These are phyloP conservation scores for Pseudonitzschia pungens DNA, from an alignment of 108 stramenopile species.

Conservation along the genomic window DNA sequence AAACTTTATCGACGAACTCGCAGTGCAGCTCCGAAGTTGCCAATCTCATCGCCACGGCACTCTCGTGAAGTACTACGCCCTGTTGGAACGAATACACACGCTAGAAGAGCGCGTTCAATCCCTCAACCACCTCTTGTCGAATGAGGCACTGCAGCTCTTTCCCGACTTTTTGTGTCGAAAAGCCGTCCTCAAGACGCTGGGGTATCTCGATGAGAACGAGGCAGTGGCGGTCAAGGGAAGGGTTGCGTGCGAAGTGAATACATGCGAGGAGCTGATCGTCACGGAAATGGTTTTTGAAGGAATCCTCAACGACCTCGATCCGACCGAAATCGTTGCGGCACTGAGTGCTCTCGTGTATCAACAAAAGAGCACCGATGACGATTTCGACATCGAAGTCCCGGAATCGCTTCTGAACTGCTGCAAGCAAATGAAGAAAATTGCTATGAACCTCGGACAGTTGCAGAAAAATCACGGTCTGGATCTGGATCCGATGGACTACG, in stretches of 20 bases:
- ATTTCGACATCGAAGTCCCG: slow-evolving; percentile 66
- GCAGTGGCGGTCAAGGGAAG: slow-evolving; percentile 93
- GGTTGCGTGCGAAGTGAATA: slow-evolving; percentile 94
- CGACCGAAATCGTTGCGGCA: slow-evolving; percentile 93
- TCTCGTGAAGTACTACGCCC: slow-evolving; percentile 59
- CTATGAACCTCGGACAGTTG: slow-evolving; percentile 64
- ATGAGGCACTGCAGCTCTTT: slow-evolving; percentile 88
- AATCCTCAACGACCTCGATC: slow-evolving; percentile 90
- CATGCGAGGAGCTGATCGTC: slow-evolving; percentile 92
- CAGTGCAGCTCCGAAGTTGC: slow-evolving; percentile 43
- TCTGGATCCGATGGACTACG: slow-evolving; percentile 81
- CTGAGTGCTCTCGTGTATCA: slow-evolving; percentile 93
- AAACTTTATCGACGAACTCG: slow-evolving; percentile 36
- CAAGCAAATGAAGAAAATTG: slow-evolving; percentile 76
- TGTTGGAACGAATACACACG: slow-evolving; percentile 65
- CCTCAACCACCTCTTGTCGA: slow-evolving; percentile 75
- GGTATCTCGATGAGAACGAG: slow-evolving; percentile 85
- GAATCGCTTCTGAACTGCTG: slow-evolving; percentile 67
- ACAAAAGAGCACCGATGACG: slow-evolving; percentile 80
- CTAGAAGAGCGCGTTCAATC: slow-evolving; percentile 52
- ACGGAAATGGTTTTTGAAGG: slow-evolving; percentile 98
- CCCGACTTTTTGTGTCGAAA: slow-evolving; percentile 93
- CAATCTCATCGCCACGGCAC: slow-evolving; percentile 67
- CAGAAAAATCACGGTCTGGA: slow-evolving; percentile 85
- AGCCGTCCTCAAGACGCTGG: slow-evolving; percentile 82